A percentile compares a stretch with the other conserved stretches of the same genome.
These are phyloP conservation scores for Canariomyces notabilis DNA, from an alignment of 2,329 filamentous ascomycete species.

Conservation along the genomic window DNA sequence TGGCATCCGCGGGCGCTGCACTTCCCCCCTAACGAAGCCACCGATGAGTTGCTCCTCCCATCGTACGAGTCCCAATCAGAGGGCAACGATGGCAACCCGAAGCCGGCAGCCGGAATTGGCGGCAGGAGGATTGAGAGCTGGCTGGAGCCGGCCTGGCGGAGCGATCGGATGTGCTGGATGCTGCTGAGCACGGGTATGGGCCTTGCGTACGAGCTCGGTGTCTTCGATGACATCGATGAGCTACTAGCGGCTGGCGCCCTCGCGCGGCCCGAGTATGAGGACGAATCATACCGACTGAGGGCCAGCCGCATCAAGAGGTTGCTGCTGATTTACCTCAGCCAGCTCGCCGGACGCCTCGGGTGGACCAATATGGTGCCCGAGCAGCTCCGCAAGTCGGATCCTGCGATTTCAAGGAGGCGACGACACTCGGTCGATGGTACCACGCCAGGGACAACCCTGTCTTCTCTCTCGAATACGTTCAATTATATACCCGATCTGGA, in stretches of 20 bases:
- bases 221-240: slow-evolving; percentile 87
- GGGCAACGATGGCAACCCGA: slow-evolving; percentile 38
- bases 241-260: slow-evolving; percentile 54
- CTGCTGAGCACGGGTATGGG: slow-evolving; percentile 85
- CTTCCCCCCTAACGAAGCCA: slow-evolving; percentile 78
- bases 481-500: slow-evolving; percentile 64
- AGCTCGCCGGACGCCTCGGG: slow-evolving; percentile 86
- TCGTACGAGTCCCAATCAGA: slow-evolving; percentile 40
- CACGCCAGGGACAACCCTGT: slow-evolving; percentile 56
- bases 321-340: slow-evolving; percentile 84
- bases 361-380: slow-evolving; percentile 91
- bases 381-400: slow-evolving; percentile 53
- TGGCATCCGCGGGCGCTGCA: slow-evolving; percentile 95
- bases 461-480: slow-evolving; percentile 53
- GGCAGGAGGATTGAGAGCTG: slow-evolving; percentile 88
- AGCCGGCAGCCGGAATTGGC: slow-evolving; percentile 57
- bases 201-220: slow-evolving; percentile 86
- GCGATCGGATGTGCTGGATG: slow-evolving; percentile 98
- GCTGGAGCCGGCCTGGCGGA: slow-evolving; percentile 93
- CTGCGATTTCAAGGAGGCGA: slow-evolving; percentile 48
- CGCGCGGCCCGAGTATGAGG: slow-evolving; percentile 62
- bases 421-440: slow-evolving; percentile 49
- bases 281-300: slow-evolving; percentile 70
- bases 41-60: slow-evolving; percentile 63
- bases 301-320: slow-evolving; percentile 79